phyloP scores from a whole-genome alignment of 176 grass and related monocot species.

The Cymbopogon citratus region DNA sequence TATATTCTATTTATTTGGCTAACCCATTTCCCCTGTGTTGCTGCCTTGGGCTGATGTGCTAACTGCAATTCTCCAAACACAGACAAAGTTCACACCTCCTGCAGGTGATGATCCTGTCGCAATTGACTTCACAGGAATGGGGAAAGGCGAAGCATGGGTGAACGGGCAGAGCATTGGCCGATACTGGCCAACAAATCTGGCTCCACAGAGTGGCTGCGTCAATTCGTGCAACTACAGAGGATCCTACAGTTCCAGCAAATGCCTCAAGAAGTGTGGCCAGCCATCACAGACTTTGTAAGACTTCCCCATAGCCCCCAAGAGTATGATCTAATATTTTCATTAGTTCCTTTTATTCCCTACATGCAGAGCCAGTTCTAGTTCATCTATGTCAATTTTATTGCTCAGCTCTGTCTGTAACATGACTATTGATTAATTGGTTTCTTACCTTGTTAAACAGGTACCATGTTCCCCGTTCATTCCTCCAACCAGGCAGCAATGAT shows the following conservation, averaged over 20 bases:
- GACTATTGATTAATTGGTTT: background rate
- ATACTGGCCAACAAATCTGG: conserved; percentile 77
- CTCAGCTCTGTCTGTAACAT: background rate
- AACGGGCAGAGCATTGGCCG: conserved; percentile 96
- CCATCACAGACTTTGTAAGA: conserved; percentile 83
- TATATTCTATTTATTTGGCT: background rate
- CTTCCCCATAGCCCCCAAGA: background rate
- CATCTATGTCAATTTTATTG: background rate
- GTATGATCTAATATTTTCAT: background rate
- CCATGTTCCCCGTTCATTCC: conserved; percentile 68
- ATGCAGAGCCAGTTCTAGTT: background rate
- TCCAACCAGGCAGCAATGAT: conserved; percentile 76
- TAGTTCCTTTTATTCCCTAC: background rate
- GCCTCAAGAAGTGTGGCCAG: conserved; percentile 91
- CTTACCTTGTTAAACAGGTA: conserved; percentile 63
- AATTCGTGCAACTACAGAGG: conserved; percentile 79
- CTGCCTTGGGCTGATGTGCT: background rate
- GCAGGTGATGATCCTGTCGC: conserved; percentile 77
- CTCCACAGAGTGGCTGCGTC: conserved; percentile 63
- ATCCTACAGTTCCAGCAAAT: conserved; percentile 56
- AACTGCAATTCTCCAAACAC: conserved; percentile 27
- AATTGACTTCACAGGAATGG: conserved; percentile 90
- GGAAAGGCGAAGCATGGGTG: conserved; percentile 94
- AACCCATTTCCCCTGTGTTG: background rate
- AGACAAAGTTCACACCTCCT: conserved; percentile 72